Conservation (phyloP, 345 rosid genomes). For the Hibiscus mutabilis region DNA sequence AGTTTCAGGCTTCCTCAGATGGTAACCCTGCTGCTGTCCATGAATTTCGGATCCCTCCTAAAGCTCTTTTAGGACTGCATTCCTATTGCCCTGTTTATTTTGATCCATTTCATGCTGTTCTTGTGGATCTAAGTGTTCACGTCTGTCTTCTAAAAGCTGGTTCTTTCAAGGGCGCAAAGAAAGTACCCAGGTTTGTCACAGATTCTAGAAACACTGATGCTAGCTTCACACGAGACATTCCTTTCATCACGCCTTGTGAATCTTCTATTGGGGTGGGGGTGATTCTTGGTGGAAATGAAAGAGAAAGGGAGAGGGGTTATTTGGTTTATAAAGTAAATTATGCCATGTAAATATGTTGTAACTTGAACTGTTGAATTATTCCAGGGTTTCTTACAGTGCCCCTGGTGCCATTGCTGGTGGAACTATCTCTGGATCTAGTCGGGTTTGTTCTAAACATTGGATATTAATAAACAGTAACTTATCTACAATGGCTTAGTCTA, state of each 20-base stretch:
- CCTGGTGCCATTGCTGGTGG: conserved; percentile 33
- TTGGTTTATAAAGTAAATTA: neutral
- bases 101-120: conserved; percentile 79
- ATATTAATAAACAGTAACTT: conserved; percentile 13
- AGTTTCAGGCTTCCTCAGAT: conserved; percentile 46
- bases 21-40: conserved; percentile 65
- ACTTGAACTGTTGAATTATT: conserved; percentile 22
- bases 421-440: conserved; percentile 37
- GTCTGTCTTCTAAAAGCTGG: conserved; percentile 57
- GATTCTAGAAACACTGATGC: conserved; percentile 9
- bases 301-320: neutral
- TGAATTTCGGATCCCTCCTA: conserved; percentile 85
- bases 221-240: neutral
- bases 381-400: conserved; percentile 33
- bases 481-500: neutral
- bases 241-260: neutral
- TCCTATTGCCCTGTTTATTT: conserved; percentile 91
- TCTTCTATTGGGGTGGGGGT: neutral
- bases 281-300: neutral
- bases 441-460: conserved; percentile 30
- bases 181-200: conserved; percentile 59
- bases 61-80: conserved; percentile 89
- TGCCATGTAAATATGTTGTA: conserved; percentile 4
- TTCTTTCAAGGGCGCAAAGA: conserved; percentile 29
- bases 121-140: conserved; percentile 76